Evolutionary conservation across 169 alveolate genomes (phyloP).

Genomic region (Babesia divergens): DNA sequence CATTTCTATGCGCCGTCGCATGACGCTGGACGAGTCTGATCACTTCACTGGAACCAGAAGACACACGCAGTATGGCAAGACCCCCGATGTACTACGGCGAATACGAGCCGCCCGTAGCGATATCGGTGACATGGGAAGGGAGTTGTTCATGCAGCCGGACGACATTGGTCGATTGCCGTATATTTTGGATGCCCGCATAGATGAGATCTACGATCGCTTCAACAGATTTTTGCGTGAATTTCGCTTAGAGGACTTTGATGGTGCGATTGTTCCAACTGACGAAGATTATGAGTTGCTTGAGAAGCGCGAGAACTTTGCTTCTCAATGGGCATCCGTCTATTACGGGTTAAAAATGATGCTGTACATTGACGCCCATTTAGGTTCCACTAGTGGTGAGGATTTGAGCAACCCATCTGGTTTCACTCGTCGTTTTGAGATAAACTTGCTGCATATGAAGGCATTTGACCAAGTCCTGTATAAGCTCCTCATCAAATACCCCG

Average conservation of each 20-base stretch:
- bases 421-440: slow-evolving; percentile 68
- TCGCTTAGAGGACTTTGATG: slow-evolving; percentile 67
- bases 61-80: slow-evolving; percentile 78
- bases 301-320: slow-evolving; percentile 48
- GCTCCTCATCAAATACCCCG: slow-evolving; percentile 88
- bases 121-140: slow-evolving; percentile 86
- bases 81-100: slow-evolving; percentile 79
- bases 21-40: slow-evolving; percentile 25
- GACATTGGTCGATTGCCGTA: slow-evolving; percentile 80
- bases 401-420: background rate
- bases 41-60: slow-evolving; percentile 24
- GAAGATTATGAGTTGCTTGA: slow-evolving; percentile 64
- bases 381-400: slow-evolving; percentile 8
- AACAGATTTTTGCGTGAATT: slow-evolving; percentile 72
- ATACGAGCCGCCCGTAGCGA: slow-evolving; percentile 82
- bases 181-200: slow-evolving; percentile 74
- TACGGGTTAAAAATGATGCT: slow-evolving; percentile 72
- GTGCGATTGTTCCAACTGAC: slow-evolving; percentile 63
- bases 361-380: slow-evolving; percentile 61
- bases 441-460: slow-evolving; percentile 83
- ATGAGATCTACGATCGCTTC: slow-evolving; percentile 71
- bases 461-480: slow-evolving; percentile 82
- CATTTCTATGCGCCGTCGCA: slow-evolving; percentile 36
- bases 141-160: slow-evolving; percentile 76
- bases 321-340: slow-evolving; percentile 48